Evolutionary conservation across 2,329 filamentous ascomycete species (phyloP), one percentile per base, ranked within the genome.

Genomic region (Trichoderma hamatum): DNA sequence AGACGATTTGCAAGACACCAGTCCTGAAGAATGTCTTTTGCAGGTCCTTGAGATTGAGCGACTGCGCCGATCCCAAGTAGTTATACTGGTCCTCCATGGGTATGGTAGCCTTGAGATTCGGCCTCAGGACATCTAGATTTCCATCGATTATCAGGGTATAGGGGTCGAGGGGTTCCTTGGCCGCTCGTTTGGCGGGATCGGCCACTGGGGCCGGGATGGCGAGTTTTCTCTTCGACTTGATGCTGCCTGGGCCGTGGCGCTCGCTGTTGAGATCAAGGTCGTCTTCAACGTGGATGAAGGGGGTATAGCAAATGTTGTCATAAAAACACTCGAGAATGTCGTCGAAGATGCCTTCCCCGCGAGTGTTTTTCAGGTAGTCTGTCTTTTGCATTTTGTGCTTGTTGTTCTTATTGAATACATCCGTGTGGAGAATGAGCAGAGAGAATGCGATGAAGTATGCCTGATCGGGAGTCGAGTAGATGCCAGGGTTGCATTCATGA

Each of bases 381-480:
- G 87, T 82, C 77, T 97, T 96, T 76, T 97, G 94, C 96, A 99
- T 99, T 81, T 99, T 99, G 79, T 96, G 88, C 82, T 98, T 98
- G 82, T 98, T 98, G 83, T 98, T 99, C 81, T 97, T 97, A 84
- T 99, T 99, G 88, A 98, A 98, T n/a, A 97, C 93, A 77, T 99
- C 96, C 0, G 96, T 98, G 75, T 99, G 96, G 39, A 99, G 84
- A 73, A 99, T 97, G 70, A 99, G 87, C 68, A 99, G 89, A 2
- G 95, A 98, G 77, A 99, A 99, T 19, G 95, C 94, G 72, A 98
- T 95, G 75, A 98, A 97, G 78, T 98, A 97, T n/a, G 96, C 94
- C 80, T 97, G 93, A 76, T 98, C 96, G 74, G 94, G 89, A 39
- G 90, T 90, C 28, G 91, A 87, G 80, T 97, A 99, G 70, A 99